Evolutionary conservation across 108 stramenopile species (phyloP).

Genomic region (Stephanodiscus triporus): DNA sequence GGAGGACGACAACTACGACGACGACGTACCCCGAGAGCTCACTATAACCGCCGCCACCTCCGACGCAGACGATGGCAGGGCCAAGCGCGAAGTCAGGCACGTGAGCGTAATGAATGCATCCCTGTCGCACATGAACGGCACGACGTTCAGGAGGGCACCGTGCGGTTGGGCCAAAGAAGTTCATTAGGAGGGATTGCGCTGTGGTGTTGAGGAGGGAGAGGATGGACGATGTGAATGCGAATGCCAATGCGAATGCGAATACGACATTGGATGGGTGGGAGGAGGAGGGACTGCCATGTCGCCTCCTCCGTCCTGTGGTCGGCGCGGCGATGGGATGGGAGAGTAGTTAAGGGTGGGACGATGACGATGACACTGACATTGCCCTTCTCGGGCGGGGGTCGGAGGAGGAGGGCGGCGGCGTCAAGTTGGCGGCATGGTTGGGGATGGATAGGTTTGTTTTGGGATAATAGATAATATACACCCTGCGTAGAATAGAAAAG

Average conservation of each 20-base stretch:
- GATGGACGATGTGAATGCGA: too few species aligned
- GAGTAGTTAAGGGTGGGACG: neutral
- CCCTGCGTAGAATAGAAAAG: too few species aligned
- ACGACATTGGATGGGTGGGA: neutral
- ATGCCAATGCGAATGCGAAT: too few species aligned
- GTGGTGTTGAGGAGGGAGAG: conserved; percentile 38
- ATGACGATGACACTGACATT: neutral
- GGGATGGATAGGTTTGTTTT: too few species aligned
- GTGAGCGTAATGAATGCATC: conserved; percentile 29
- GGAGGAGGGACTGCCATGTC: neutral
- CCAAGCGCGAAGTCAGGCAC: conserved; percentile 11
- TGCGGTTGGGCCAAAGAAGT: conserved; percentile 41
- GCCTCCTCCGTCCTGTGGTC: too few species aligned
- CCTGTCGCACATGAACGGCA: conserved; percentile 46
- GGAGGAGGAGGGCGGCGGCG: neutral
- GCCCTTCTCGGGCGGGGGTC: too few species aligned
- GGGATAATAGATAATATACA: too few species aligned
- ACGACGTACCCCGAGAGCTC: neutral
- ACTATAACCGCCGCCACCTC: neutral
- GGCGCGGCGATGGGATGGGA: too few species aligned
- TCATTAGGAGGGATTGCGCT: conserved; percentile 44
- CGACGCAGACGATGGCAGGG: too few species aligned
- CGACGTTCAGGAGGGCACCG: conserved; percentile 37
- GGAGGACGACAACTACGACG: too few species aligned
- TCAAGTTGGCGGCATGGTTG: too few species aligned